Conservation (phyloP, 2,329 filamentous ascomycete genomes). For the Biscogniauxia sp. region DNA sequence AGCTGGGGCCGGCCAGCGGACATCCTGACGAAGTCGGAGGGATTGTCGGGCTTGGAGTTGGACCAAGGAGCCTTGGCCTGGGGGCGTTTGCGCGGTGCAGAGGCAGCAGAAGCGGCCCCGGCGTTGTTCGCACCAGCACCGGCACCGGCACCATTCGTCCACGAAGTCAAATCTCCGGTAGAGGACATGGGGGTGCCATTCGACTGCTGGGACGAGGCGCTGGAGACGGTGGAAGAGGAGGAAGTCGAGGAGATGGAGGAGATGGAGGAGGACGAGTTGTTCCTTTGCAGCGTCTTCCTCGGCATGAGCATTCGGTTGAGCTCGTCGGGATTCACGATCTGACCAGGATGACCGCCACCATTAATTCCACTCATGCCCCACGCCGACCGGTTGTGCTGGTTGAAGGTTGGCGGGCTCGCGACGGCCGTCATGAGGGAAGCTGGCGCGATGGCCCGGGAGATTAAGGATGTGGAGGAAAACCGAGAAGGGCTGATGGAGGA, state of each 20-base stretch:
- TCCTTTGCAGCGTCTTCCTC: conserved; percentile 81
- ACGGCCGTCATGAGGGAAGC: conserved; percentile 63
- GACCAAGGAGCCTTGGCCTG: conserved; percentile 52
- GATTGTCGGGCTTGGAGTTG: conserved; percentile 45
- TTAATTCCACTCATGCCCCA: conserved; percentile 58
- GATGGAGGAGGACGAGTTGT: conserved; percentile 87
- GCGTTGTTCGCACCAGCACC: too few species aligned
- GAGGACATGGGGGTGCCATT: conserved; percentile 56
- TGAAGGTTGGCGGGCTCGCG: conserved; percentile 62
- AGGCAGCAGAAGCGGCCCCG: conserved; percentile 30
- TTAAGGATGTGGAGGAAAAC: conserved; percentile 11
- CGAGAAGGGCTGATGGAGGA: conserved; percentile 17
- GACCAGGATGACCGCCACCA: conserved; percentile 34
- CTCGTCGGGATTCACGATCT: conserved; percentile 75
- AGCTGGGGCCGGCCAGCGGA: conserved; percentile 37
- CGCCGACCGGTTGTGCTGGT: conserved; percentile 62
- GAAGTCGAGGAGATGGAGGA: conserved; percentile 62
- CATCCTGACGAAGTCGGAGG: conserved; percentile 47
- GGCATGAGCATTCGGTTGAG: conserved; percentile 85
- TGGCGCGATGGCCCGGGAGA: conserved; percentile 19
- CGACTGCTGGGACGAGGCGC: conserved; percentile 50
- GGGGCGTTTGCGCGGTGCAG: conserved; percentile 48
- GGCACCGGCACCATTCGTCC: conserved; percentile 43
- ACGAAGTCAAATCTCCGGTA: conserved; percentile 49
- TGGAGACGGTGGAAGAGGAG: conserved; percentile 62